phyloP scores from a whole-genome alignment of 2,329 filamentous ascomycete species.

The Ascosphaera aggregata region DNA sequence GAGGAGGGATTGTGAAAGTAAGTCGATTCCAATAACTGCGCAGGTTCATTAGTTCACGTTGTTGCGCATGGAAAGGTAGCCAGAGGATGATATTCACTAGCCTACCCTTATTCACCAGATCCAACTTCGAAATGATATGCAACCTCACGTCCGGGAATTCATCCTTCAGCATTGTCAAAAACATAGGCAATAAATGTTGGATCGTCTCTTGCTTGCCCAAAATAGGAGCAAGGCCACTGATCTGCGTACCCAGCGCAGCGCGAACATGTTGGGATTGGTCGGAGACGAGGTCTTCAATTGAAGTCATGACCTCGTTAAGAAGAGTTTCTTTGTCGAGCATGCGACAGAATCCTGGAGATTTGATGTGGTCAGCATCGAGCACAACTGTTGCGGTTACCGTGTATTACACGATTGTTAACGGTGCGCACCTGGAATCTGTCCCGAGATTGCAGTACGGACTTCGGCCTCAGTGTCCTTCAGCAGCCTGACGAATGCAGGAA shows the following conservation, averaged over 20 bases:
- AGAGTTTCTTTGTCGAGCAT: constrained; percentile 72
- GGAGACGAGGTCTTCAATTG: constrained; percentile 85
- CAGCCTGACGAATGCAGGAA: constrained; percentile 91
- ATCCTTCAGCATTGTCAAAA: constrained; percentile 97
- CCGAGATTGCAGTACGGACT: constrained; percentile 87
- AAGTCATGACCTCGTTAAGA: constrained; percentile 89
- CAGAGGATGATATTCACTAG: neutral
- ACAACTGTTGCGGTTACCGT: too few species aligned
- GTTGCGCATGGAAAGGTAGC: constrained; percentile 1
- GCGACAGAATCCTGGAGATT: constrained; percentile 53
- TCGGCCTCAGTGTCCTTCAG: constrained; percentile 96
- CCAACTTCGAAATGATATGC: constrained; percentile 99
- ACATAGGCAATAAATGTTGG: constrained; percentile 92
- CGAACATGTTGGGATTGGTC: constrained; percentile 94
- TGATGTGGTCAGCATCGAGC: too few species aligned
- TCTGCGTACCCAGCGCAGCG: constrained; percentile 84
- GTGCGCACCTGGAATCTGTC: constrained; percentile 61
- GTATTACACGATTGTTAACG: too few species aligned
- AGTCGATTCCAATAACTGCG: constrained; percentile 85
- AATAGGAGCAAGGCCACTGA: constrained; percentile 88
- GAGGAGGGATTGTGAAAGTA: constrained; percentile 85
- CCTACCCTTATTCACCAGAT: constrained; percentile 83
- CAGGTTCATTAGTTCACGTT: constrained; percentile 5
- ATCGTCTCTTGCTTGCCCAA: constrained; percentile 98
- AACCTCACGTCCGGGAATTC: constrained; percentile 95